Base-by-base conservation (phyloP, 2,329 filamentous ascomycete genomes). In the Sodiomyces alkalinus region DNA sequence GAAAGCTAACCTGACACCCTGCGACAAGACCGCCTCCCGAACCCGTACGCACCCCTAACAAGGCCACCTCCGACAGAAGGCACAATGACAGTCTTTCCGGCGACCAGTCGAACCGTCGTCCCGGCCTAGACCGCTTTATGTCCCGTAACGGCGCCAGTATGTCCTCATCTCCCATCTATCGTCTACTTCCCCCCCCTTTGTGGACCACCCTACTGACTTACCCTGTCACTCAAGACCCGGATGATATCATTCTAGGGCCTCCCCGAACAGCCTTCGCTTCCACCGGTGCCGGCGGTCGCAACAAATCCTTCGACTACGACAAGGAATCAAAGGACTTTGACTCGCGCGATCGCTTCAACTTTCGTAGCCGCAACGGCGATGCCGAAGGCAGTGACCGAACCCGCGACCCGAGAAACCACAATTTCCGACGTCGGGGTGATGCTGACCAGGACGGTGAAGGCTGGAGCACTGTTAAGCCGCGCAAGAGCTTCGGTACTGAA, bases 181-280 rank as follows among this genome's bases (percentile, higher is more conserved):
- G n/a, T n/a, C n/a, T n/a, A n/a, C n/a, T 19, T 17, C 23, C 17
- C 9, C 10, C 25, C 12, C 8, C 16, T 12, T 22, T 24, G 21
- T 19, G 22, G 14, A 11, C 19, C 5, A 9, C 13, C 4, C 14
- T n/a, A 7, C 20, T 22, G 15, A 26, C 26, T 17, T 22, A 20
- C 18, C 13, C 22, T 26, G 15, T 26, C 36, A 17, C 32, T 39
- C 30, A 47, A 79, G 73, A 70, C 48, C 58, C 69, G 43, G 86
- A 92, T 42, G 83, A 92, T 38, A 79, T 92, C 33, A 68, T 90
- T 33, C 77, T 93, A 33, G 85, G 81, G 10, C 85, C 85, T 13
- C 81, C 85, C 2, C 80, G 81, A 50, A 81, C 74, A 26, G 72
- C 74, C 24, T 93, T 94, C 51, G 72, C 81, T 29, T 92, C 85